Evolutionary conservation across 768 basidiomycete genomes (phyloP).

Genomic region (Rhizopogon roseolus): DNA sequence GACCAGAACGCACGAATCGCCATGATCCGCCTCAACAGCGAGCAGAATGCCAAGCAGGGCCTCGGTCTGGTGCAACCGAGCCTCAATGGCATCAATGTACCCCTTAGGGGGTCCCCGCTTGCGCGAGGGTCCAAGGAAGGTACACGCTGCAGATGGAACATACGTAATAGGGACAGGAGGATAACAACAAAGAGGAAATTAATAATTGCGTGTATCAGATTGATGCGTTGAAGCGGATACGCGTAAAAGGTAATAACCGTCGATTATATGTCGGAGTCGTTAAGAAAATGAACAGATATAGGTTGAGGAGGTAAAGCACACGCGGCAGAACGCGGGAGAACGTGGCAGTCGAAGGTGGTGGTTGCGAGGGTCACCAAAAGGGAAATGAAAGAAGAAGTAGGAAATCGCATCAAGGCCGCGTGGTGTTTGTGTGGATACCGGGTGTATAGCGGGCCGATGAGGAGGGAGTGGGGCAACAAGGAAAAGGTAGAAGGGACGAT

Average conservation of each 20-base stretch:
- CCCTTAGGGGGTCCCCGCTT: conserved; percentile 90
- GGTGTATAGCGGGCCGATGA: neutral
- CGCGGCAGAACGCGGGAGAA: neutral
- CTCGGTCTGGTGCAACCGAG: conserved; percentile 86
- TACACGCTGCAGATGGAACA: conserved; percentile 47
- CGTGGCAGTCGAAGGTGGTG: neutral
- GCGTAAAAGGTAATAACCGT: neutral
- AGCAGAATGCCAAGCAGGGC: conserved; percentile 82
- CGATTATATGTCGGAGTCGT: neutral
- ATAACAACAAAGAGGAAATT: neutral
- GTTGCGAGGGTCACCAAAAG: conserved; percentile 1
- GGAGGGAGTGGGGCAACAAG: neutral
- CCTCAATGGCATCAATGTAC: conserved; percentile 93
- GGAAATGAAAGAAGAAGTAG: neutral
- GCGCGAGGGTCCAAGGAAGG: conserved; percentile 73
- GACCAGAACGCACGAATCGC: conserved; percentile 30
- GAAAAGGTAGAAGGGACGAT: neutral
- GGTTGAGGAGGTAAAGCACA: too few relatives aligned
- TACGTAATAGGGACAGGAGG: neutral
- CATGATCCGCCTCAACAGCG: conserved; percentile 31
- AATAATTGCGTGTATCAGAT: neutral
- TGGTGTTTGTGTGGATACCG: neutral
- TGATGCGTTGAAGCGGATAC: neutral
- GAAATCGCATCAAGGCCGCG: neutral
- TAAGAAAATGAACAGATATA: neutral